Evolutionary conservation across 306 rosid species (phyloP), one percentile per base, ranked within the genome.

Genomic region (Hylodesmum podocarpum): DNA sequence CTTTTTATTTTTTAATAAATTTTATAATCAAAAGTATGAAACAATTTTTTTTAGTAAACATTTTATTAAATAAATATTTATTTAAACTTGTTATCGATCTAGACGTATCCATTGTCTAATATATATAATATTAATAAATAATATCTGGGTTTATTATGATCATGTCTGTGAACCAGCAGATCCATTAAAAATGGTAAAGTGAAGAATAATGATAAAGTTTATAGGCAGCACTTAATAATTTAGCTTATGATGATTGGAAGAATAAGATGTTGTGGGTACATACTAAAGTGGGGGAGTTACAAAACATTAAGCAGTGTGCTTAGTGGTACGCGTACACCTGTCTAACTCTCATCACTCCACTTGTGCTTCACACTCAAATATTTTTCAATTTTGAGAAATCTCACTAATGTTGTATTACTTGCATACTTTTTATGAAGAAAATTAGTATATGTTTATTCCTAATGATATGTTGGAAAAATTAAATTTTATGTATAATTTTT

Each of bases 261-360:
- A 61, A 1, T n/a, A 15, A 11, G 44, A 36, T 36, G 16, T 50
- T 76, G 75, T 66, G 59, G 62, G 61, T 14, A 27, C 13, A 16
- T 14, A 43, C 55, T 25, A 27, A 66, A 33, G 67, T 66, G 55
- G 74, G 19, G 19, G 25, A 24, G 39, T 33, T 25, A 37, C 29
- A 65, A 36, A 25, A 37, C 81, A 12, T 54, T 36, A 28, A 77
- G 28, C 18, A 25, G 1, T 34, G 36, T 59, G 47, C 15, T 70
- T 62, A 62, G 72, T 70, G 78, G 3, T 15, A 44, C 53, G 25
- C 33, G 18, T 78, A 59, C 63, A 44, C 71, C 27, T 43, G 70
- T 57, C 61, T 15, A 28, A 18, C 7, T 55, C 21, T 24, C 41
- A 24, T 65, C 53, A 24, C 49, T 31, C 15, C 12, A 13, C 1